phyloP scores from a whole-genome alignment of 1,284 basidiomycete genomes.

The Leccinum subrobustum region DNA sequence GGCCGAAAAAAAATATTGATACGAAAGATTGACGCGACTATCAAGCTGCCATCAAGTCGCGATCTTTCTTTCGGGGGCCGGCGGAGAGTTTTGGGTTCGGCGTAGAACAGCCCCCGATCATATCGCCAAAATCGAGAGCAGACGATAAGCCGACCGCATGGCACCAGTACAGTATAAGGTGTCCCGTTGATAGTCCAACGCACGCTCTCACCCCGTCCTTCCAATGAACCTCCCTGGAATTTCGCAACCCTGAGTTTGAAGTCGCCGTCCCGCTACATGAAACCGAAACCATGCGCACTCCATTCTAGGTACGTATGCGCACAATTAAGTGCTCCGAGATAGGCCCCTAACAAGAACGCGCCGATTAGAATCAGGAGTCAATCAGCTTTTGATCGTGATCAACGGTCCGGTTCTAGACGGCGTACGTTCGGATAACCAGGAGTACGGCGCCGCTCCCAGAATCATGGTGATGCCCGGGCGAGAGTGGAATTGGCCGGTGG shows the following conservation, averaged over 20 bases:
- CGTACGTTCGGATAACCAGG: not conserved
- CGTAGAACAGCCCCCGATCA: not conserved
- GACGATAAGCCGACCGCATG: not conserved
- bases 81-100: not conserved
- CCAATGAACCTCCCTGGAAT: not conserved
- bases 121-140: not conserved
- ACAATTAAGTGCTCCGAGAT: not conserved
- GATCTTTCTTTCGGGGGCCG: not conserved
- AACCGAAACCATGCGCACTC: not conserved
- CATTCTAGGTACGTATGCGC: not conserved
- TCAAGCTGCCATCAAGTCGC: not conserved
- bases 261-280: not conserved
- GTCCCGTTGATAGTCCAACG: not conserved
- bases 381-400: not conserved
- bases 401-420: not conserved
- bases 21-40: not conserved
- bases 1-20: not conserved
- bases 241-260: not conserved
- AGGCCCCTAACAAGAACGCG: not conserved
- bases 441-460: not conserved
- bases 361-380: not conserved
- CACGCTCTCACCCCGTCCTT: not conserved
- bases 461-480: not conserved
- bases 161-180: not conserved
- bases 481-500: not conserved